Conservation (phyloP, 306 rosid species). For the Gastrolobium bilobum region DNA sequence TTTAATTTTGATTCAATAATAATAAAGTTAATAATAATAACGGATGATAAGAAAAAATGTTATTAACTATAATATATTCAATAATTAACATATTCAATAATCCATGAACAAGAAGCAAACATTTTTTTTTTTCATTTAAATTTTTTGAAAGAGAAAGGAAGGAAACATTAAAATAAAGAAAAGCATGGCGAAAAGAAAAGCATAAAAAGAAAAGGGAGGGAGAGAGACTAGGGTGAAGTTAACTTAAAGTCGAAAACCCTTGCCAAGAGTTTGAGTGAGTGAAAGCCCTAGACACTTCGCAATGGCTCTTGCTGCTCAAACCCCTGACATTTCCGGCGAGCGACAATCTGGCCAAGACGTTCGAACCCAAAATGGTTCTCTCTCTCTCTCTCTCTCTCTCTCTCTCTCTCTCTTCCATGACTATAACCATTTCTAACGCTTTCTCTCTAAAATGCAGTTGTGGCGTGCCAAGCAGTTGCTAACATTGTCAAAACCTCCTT, state of each 20-base stretch:
- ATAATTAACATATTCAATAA: no score
- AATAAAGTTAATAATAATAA: no score
- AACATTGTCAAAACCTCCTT: slow-evolving; percentile 93
- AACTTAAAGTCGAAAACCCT: slow-evolving; percentile 17
- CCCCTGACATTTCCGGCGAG: slow-evolving; percentile 89
- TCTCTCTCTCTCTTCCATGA: neutral
- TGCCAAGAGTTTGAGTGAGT: neutral
- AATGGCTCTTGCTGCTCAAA: slow-evolving; percentile 71
- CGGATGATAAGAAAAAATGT: no score
- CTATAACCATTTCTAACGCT: slow-evolving; percentile 19
- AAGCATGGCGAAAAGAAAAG: neutral
- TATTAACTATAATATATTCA: no score
- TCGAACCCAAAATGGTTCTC: slow-evolving; percentile 91
- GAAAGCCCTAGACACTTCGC: slow-evolving; percentile 40
- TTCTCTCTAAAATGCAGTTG: slow-evolving; percentile 46
- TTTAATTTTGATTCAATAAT: no score
- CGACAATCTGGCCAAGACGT: slow-evolving; percentile 96
- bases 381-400: slow-evolving; percentile 18
- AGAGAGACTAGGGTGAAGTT: slow-evolving; percentile 15
- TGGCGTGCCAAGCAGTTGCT: slow-evolving; percentile 94
- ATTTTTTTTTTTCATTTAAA: neutral
- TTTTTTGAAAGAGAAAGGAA: neutral
- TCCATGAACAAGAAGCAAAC: neutral
- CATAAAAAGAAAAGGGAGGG: neutral
- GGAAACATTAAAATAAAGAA: neutral